Conservation (phyloP, 176 grass and related monocot species). For the Oryza meridionalis region DNA sequence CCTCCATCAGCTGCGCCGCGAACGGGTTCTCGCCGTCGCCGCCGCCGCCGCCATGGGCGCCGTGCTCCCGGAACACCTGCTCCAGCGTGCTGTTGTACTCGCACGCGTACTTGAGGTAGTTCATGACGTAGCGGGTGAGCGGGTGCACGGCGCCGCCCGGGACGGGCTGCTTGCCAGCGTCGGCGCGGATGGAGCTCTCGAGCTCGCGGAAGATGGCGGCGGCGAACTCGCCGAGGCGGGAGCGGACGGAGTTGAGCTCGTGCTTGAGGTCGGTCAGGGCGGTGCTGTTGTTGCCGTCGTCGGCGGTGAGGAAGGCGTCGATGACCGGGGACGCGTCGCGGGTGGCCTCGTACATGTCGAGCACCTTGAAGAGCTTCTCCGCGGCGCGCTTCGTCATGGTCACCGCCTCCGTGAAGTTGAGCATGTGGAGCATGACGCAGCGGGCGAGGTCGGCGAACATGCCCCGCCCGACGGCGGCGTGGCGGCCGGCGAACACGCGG, state of each 20-base stretch:
- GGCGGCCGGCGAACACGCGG: conserved; percentile 55
- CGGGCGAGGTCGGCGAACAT: conserved; percentile 60
- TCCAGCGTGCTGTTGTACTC: conserved; percentile 88
- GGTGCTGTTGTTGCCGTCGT: background rate
- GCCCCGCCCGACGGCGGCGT: conserved; percentile 27
- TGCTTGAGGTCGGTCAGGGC: conserved; percentile 53
- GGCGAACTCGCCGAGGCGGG: conserved; percentile 62
- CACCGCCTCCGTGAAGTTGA: conserved; percentile 84
- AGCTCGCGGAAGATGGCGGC: conserved; percentile 82
- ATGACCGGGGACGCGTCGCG: conserved; percentile 56
- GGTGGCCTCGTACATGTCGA: conserved; percentile 88
- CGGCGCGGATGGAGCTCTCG: conserved; percentile 84
- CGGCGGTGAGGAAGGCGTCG: conserved; percentile 53
- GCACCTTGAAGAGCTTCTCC: conserved; percentile 91
- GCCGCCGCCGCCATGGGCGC: background rate
- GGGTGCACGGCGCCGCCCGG: conserved; percentile 88
- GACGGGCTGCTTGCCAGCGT: conserved; percentile 60
- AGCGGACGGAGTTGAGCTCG: conserved; percentile 49
- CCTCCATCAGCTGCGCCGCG: conserved; percentile 63
- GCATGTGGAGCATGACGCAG: conserved; percentile 65
- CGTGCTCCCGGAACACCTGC: conserved; percentile 82
- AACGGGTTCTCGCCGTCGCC: conserved; percentile 51
- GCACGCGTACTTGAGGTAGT: conserved; percentile 90
- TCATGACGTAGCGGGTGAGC: conserved; percentile 95
- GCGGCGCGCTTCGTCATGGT: conserved; percentile 60